Evolutionary conservation across 148 eudicot species (phyloP), one percentile per base, ranked within the genome.

Genomic region (Persicaria maculosa): DNA sequence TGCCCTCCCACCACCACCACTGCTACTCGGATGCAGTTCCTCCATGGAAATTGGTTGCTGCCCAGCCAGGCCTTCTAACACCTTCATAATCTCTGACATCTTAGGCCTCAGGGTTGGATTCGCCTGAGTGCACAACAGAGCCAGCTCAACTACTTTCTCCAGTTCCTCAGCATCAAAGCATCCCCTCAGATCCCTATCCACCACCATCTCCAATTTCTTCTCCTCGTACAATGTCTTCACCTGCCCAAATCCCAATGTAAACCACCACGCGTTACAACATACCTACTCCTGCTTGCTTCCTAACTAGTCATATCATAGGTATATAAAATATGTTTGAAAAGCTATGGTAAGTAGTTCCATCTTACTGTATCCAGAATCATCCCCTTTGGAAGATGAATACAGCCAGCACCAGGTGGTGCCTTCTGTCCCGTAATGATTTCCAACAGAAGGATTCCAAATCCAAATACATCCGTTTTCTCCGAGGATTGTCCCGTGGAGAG

Each of bases 401-500:
- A 89, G 8, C 91, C 87, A 78, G 88, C 85, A 82, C 88, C 84
- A 48, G 88, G 84, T 40, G 90, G 77, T 8, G 92, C 87, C 81
- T 87, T 91, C 73, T 85, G 93, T 48, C 98, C 98, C 0, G 98
- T 94, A 47, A 94, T 80, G 61, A 94, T 97, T 72, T 94, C 98
- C 83, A 94, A 84, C 59, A 94, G 90, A 14, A 94, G 88, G 59
- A 91, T 87, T 25, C 98, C 98, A 68, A 84, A 93, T 47, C 98
- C 98, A 83, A 89, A 93, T 25, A 93, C 97, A 77, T 93, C 98
- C 2, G 98, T 89, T 81, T 93, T 93, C 70, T 93, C 98, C 6
- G 97, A 91, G 22, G 98, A 93, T 68, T 93, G 98, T 16, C 97
- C 98, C 25, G 98, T 93, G 40, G 97, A 93, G 55, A 93, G 95